These are phyloP conservation scores for Chlamydomonas eustigma DNA, from an alignment of 139 green algal genomes.

Conservation along the genomic window DNA sequence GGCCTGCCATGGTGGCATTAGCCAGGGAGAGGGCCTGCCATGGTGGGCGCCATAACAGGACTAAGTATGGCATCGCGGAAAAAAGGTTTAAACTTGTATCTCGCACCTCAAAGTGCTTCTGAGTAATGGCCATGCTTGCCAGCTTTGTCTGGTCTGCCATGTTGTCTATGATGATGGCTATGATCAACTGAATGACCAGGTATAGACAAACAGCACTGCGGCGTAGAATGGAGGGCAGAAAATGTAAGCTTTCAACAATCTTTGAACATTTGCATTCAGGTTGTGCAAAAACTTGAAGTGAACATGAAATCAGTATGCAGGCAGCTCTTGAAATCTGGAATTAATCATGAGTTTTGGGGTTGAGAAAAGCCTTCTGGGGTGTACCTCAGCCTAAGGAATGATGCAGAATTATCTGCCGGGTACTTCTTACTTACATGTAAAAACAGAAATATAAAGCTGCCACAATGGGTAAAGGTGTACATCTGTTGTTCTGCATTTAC, in stretches of 20 bases:
- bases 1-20: neutral
- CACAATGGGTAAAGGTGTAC: slow-evolving; percentile 10
- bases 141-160: slow-evolving; percentile 4
- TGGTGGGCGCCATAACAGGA: too few species aligned
- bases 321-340: too few species aligned
- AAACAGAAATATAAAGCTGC: slow-evolving; percentile 24
- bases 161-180: slow-evolving; percentile 23
- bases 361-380: too few species aligned
- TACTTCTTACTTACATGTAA: slow-evolving; percentile 35
- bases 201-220: neutral
- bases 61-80: too few species aligned
- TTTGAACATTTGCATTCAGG: too few species aligned
- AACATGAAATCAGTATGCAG: neutral
- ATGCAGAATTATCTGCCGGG: too few species aligned
- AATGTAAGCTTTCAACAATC: too few species aligned
- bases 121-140: slow-evolving; percentile 9
- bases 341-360: too few species aligned
- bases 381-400: neutral
- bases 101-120: neutral
- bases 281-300: neutral
- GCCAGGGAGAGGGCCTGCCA: too few species aligned
- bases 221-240: too few species aligned
- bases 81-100: neutral
- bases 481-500: slow-evolving; percentile 9
- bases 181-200: slow-evolving; percentile 16